phyloP scores from a whole-genome alignment of 1,284 basidiomycete genomes.

The Trichosporon asahii region DNA sequence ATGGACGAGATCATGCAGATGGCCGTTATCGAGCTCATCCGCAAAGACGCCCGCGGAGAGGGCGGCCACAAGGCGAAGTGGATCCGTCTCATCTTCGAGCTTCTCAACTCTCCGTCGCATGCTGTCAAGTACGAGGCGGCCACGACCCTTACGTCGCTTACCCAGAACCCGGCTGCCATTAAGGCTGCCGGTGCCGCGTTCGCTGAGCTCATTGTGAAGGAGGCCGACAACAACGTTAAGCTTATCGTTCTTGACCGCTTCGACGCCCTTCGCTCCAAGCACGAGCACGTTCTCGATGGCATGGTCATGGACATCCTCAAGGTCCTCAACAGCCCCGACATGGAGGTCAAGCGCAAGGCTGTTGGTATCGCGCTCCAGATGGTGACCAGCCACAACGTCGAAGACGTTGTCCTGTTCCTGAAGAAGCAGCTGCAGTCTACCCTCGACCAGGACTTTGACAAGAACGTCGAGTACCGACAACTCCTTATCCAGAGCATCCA shows the following conservation, averaged over 20 bases:
- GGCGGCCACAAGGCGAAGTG: conserved; percentile 79
- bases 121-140: conserved; percentile 99
- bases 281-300: conserved; percentile 86
- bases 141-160: conserved; percentile 88
- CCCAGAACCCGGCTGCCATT: conserved; percentile 91
- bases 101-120: conserved; percentile 86
- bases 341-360: conserved; percentile 94
- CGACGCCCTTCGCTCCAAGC: conserved; percentile 75
- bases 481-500: conserved; percentile 97
- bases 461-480: conserved; percentile 93
- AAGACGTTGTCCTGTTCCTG: conserved; percentile 91
- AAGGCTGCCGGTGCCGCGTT: conserved; percentile 90
- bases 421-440: conserved; percentile 98
- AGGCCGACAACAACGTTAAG: conserved; percentile 99
- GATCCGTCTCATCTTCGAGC: conserved; percentile 90
- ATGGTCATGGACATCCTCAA: conserved; percentile 96
- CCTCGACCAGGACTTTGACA: conserved; percentile 68
- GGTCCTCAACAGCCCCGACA: conserved; percentile 74
- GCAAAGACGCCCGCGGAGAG: conserved; percentile 84
- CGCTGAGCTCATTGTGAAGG: conserved; percentile 86
- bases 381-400: conserved; percentile 94
- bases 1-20: conserved; percentile 96
- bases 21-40: conserved; percentile 90
- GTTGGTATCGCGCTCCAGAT: conserved; percentile 86
- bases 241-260: conserved; percentile 95